Conservation (phyloP, 352 stramenopile species). For the Phytopythium vexans region DNA sequence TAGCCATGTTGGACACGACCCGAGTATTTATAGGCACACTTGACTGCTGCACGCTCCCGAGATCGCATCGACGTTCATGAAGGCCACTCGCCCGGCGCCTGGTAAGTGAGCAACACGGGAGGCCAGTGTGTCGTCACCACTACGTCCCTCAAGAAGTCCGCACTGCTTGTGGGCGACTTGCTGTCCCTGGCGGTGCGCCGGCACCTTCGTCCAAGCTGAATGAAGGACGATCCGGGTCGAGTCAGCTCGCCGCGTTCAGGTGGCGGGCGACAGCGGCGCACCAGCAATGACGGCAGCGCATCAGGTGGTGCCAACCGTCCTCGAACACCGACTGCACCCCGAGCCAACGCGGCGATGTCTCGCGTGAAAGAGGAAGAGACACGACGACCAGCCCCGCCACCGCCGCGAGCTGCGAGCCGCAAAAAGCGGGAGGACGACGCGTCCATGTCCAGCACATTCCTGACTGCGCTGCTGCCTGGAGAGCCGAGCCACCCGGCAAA, state of each 20-base stretch:
- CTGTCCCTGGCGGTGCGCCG: neutral
- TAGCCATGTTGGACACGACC: too few species aligned
- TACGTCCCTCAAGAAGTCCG: too few species aligned
- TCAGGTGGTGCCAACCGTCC: neutral
- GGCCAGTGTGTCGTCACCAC: too few species aligned
- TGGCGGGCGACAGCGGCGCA: neutral
- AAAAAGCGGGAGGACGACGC: neutral
- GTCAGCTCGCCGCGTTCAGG: slow-evolving; percentile 1
- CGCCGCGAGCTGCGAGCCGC: neutral
- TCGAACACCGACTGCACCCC: neutral
- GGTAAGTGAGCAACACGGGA: too few species aligned
- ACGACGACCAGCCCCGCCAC: slow-evolving; percentile 4
- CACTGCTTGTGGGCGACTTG: neutral
- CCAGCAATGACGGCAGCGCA: neutral
- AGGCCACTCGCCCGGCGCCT: too few species aligned
- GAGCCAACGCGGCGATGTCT: neutral
- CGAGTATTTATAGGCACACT: too few species aligned
- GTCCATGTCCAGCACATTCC: slow-evolving; percentile 28
- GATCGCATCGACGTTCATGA: too few species aligned
- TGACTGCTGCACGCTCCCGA: too few species aligned
- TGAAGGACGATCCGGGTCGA: slow-evolving; percentile 17
- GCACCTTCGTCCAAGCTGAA: neutral
- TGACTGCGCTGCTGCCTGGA: slow-evolving; percentile 35
- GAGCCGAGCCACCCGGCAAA: slow-evolving; percentile 14
- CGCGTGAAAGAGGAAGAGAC: slow-evolving; percentile 27